Base-by-base conservation (phyloP, 495 filamentous ascomycete species). In the Neurospora tetrasperma region DNA sequence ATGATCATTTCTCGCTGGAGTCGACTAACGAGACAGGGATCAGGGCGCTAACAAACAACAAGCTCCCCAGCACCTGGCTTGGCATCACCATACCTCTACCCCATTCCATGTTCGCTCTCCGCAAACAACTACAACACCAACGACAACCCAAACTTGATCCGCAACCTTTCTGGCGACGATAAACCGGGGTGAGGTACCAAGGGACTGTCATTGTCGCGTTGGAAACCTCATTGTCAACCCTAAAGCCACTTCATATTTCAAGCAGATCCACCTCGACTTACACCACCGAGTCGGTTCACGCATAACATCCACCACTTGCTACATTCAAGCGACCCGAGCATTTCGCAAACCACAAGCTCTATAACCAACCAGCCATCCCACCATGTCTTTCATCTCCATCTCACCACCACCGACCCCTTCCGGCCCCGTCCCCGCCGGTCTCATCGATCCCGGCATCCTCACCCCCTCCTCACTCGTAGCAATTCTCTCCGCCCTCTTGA, bases 401-500 rank as follows among this genome's bases (percentile, higher is more conserved):
- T 66, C 54, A 14, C 54, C 54, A 14, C 14, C 54, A 35, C 54
- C 54, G 9, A 66, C 54, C 11, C 14, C 54, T 14, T 35, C 54
- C 23, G 54, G 54, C 23, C 54, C 23, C 48, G 10, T 3, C 10
- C 46, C 46, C 9, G 9, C 31, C 35, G n/a, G 41, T 39, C 18
- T 10, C 71, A 66, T 23, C 38, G 20, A 69, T 16, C 38, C 35
- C 23, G 23, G n/a, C 41, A 59, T 20, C 27, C 31, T 31, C 43
- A 1, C 31, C 46, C 44, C 42, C 3, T 71, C 42, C 16, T 12
- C 35, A 12, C 46, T 71, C 42, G 16, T 62, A 9, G 31, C 70
- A 18, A 14, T 38, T 11, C 14, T 10, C 71, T 73, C 46, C 76
- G 77, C 76, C 7, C 54, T 1, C 71, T 23, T 42, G 40, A 42